phyloP scores from a whole-genome alignment of 1,284 basidiomycete species.

The Ceratobasidium sp. region DNA sequence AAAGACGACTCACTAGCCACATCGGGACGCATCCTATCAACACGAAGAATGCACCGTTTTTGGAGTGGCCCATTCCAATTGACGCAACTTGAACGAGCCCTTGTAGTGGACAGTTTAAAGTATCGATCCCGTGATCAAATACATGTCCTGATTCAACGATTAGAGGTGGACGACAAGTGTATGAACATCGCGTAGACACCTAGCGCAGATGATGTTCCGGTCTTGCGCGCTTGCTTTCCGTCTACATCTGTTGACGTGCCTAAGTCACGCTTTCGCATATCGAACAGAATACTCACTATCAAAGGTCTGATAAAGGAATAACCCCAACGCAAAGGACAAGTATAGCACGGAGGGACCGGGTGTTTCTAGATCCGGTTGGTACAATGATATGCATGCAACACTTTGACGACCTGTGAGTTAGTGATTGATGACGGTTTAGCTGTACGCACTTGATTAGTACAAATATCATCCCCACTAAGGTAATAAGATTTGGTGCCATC shows the following conservation, averaged over 20 bases:
- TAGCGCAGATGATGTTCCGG: slow-evolving; percentile 44
- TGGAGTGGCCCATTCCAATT: slow-evolving; percentile 42
- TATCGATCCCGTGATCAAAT: slow-evolving; percentile 46
- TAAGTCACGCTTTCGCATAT: background rate
- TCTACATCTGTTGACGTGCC: slow-evolving; percentile 42
- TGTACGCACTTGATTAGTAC: slow-evolving; percentile 42
- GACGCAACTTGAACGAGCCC: slow-evolving; percentile 43
- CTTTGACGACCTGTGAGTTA: slow-evolving; percentile 26
- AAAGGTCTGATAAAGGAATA: slow-evolving; percentile 45
- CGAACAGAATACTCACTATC: slow-evolving; percentile 41
- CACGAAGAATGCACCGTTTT: slow-evolving; percentile 39
- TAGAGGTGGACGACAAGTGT: background rate
- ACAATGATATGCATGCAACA: slow-evolving; percentile 39
- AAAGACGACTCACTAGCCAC: slow-evolving; percentile 42
- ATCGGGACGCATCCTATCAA: slow-evolving; percentile 43
- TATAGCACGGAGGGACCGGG: slow-evolving; percentile 44
- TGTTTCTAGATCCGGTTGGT: slow-evolving; percentile 40
- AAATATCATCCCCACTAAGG: slow-evolving; percentile 42
- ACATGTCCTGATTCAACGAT: slow-evolving; percentile 41
- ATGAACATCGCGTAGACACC: slow-evolving; percentile 33
- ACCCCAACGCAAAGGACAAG: slow-evolving; percentile 42
- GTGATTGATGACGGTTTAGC: background rate
- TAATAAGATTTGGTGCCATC: slow-evolving; percentile 45
- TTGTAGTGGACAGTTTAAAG: slow-evolving; percentile 42
- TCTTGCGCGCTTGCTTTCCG: slow-evolving; percentile 44